A percentile compares a stretch with the other conserved stretches of the same genome.
Conservation (phyloP, 1,284 basidiomycete genomes). For the Boletus sp. region DNA sequence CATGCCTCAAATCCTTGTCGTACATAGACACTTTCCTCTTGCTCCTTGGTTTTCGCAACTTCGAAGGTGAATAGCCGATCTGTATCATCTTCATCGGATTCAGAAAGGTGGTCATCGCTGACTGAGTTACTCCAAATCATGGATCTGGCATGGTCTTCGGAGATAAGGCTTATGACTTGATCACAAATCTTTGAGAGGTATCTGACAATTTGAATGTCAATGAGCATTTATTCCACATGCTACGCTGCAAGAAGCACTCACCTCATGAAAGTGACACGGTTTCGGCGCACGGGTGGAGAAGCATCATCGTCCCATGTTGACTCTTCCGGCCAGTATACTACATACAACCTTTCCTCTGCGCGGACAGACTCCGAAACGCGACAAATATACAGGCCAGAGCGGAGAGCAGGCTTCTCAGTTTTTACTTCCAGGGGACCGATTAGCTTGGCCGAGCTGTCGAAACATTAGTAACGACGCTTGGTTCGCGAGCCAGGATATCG, state of each 20-base stretch:
- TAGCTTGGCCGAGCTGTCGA: conserved; percentile 20
- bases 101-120: conserved; percentile 34
- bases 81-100: conserved; percentile 43
- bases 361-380: conserved; percentile 14
- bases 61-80: conserved; percentile 59
- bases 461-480: background rate
- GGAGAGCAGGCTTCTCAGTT: conserved; percentile 38
- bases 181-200: conserved; percentile 61
- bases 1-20: conserved; percentile 48
- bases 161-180: conserved; percentile 54
- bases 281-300: conserved; percentile 49
- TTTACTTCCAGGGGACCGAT: conserved; percentile 19
- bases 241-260: conserved; percentile 21
- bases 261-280: conserved; percentile 66
- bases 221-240: background rate
- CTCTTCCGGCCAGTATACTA: conserved; percentile 66
- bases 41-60: conserved; percentile 59
- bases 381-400: conserved; percentile 56
- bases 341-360: conserved; percentile 40
- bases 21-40: conserved; percentile 53
- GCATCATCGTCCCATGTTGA: conserved; percentile 61
- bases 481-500: background rate
- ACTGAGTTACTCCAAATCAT: conserved; percentile 47
- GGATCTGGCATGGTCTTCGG: conserved; percentile 46
- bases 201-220: conserved; percentile 31